Conservation (phyloP, 352 stramenopile genomes). For the Peronospora tabacina region DNA sequence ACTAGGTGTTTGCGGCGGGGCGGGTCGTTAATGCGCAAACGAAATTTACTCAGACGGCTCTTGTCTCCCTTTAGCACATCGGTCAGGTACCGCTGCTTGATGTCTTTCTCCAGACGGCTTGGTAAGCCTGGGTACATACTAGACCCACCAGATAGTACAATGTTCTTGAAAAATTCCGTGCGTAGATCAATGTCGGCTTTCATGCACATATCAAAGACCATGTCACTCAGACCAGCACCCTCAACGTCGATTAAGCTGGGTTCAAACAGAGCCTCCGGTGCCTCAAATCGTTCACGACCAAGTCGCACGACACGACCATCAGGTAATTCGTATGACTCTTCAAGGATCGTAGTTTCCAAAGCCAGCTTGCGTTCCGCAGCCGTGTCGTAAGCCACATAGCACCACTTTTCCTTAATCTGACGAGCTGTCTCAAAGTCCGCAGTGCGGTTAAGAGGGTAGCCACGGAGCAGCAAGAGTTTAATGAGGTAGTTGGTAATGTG, state of each 20-base stretch:
- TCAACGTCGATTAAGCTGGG: constrained; percentile 96
- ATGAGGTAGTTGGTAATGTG: constrained; percentile 94
- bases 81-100: constrained; percentile 50
- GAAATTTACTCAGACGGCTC: constrained; percentile 88
- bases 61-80: constrained; percentile 86
- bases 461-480: constrained; percentile 87
- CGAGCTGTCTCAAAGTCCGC: constrained; percentile 90
- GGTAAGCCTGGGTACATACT: constrained; percentile 95
- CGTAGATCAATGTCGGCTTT: constrained; percentile 93
- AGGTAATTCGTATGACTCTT: constrained; percentile 91
- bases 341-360: constrained; percentile 88
- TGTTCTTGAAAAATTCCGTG: constrained; percentile 97
- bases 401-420: constrained; percentile 93
- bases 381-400: constrained; percentile 90
- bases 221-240: constrained; percentile 90
- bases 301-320: constrained; percentile 94
- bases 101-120: constrained; percentile 89
- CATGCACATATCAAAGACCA: constrained; percentile 97
- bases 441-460: constrained; percentile 89
- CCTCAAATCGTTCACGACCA: constrained; percentile 92
- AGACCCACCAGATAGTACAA: constrained; percentile 90
- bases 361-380: constrained; percentile 78
- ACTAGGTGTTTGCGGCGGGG: constrained; percentile 93
- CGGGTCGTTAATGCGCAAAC: constrained; percentile 92
- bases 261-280: constrained; percentile 94